A percentile compares a stretch with the other conserved stretches of the same genome.
Evolutionary conservation across 1,139 yeast genomes (phyloP).

Genomic region (Spencermartinsiella ligniputridi): DNA sequence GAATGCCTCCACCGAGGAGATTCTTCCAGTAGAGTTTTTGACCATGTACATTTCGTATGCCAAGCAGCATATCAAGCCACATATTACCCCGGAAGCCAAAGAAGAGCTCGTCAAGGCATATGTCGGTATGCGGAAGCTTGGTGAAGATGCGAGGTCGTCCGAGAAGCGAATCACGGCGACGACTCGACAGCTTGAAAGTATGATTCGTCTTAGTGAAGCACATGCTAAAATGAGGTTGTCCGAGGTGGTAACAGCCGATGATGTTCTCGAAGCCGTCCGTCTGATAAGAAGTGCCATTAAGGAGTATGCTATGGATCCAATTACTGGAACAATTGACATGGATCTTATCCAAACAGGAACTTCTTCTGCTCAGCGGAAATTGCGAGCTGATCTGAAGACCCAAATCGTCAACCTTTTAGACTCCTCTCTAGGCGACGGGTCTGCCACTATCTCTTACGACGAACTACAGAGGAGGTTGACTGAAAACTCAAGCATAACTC

Average conservation of each 20-base stretch:
- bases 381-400: slow-evolving; percentile 67
- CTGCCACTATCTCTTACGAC: slow-evolving; percentile 47
- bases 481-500: slow-evolving; percentile 62
- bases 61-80: slow-evolving; percentile 74
- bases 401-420: slow-evolving; percentile 62
- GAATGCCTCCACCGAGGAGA: slow-evolving; percentile 59
- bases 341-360: slow-evolving; percentile 96
- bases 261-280: slow-evolving; percentile 93
- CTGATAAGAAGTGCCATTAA: slow-evolving; percentile 89
- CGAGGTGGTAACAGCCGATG: slow-evolving; percentile 62
- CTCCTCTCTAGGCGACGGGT: slow-evolving; percentile 42
- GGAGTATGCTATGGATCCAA: slow-evolving; percentile 97
- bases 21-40: slow-evolving; percentile 80
- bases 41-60: slow-evolving; percentile 91
- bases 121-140: slow-evolving; percentile 90
- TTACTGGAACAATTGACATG: slow-evolving; percentile 96
- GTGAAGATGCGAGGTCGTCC: slow-evolving; percentile 82
- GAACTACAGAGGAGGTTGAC: slow-evolving; percentile 61
- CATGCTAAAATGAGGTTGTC: slow-evolving; percentile 95
- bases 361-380: slow-evolving; percentile 77
- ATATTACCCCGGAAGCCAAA: slow-evolving; percentile 73
- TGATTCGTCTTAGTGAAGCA: slow-evolving; percentile 93
- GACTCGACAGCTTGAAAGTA: slow-evolving; percentile 91
- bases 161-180: slow-evolving; percentile 97
- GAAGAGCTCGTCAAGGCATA: slow-evolving; percentile 83